Percentiles rank a stretch among this genome's conserved stretches.
Evolutionary conservation across 2,329 filamentous ascomycete genomes (phyloP).

Genomic region (Ophiosphaerella korrae): DNA sequence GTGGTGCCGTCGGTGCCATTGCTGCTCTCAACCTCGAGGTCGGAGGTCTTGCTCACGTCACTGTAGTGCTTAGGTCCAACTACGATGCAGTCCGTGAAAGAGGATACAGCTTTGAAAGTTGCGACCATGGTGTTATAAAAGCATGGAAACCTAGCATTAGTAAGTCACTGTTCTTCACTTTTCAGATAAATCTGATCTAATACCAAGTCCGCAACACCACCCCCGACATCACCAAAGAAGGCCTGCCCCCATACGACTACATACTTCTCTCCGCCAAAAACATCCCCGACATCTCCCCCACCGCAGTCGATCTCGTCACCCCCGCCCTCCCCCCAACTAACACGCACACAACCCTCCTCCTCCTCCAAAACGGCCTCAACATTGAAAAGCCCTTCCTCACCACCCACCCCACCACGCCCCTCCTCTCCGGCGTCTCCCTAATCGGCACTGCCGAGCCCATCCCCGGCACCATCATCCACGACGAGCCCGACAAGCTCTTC

Average conservation of each 20-base stretch:
- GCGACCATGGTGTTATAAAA: conserved; percentile 59
- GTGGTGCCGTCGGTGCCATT: conserved; percentile 63
- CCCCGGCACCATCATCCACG: conserved; percentile 58
- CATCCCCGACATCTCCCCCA: conserved; percentile 59
- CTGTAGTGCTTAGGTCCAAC: conserved; percentile 62
- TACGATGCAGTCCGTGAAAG: conserved; percentile 53
- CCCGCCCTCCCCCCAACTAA: conserved; percentile 57
- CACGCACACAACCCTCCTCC: conserved; percentile 58
- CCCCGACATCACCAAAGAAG: conserved; percentile 50
- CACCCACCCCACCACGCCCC: conserved; percentile 57
- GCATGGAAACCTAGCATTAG: conserved; percentile 56
- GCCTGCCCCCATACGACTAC: conserved; percentile 56
- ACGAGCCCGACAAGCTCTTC: conserved; percentile 56
- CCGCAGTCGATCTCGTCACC: conserved; percentile 54
- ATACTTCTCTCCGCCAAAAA: conserved; percentile 65
- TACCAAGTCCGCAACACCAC: conserved; percentile 54
- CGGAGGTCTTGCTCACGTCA: conserved; percentile 58
- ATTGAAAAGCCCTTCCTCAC: conserved; percentile 61
- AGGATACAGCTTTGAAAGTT: conserved; percentile 62
- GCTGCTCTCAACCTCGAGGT: conserved; percentile 60
- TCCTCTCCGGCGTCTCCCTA: conserved; percentile 60
- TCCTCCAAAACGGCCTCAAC: conserved; percentile 68
- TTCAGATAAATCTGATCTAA: neutral
- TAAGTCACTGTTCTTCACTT: conserved; percentile 13
- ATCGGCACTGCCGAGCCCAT: conserved; percentile 58